A percentile compares a stretch with the other conserved stretches of the same genome.
phyloP scores from a whole-genome alignment of 2,329 filamentous ascomycete genomes.

The Claviceps sp. region DNA sequence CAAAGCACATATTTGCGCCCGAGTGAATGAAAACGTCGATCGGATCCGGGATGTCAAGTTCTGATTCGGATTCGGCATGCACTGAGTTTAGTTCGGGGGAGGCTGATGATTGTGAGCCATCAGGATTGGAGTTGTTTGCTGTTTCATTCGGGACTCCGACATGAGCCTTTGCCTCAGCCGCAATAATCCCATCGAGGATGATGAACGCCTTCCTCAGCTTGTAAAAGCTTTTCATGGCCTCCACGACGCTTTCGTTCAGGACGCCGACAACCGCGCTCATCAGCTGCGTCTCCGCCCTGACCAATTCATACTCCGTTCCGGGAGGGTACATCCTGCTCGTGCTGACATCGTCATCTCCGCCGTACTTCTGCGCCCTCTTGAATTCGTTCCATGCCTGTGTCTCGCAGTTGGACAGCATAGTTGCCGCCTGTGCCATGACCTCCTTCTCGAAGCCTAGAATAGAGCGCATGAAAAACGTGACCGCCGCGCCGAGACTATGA shows the following conservation, averaged over 20 bases:
- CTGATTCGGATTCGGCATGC: conserved; percentile 47
- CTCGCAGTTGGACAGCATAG: conserved; percentile 62
- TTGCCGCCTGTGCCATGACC: conserved; percentile 70
- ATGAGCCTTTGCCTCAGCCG: conserved; percentile 47
- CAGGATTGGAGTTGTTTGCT: conserved; percentile 9
- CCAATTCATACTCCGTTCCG: conserved; percentile 76
- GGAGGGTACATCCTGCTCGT: conserved; percentile 53
- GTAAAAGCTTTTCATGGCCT: conserved; percentile 84
- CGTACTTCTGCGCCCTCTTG: conserved; percentile 51
- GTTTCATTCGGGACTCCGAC: conserved; percentile 10
- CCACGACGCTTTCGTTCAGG: conserved; percentile 82
- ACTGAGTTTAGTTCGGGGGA: conserved; percentile 18
- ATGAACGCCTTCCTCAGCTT: conserved; percentile 82
- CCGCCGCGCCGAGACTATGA: conserved; percentile 69
- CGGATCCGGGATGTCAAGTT: conserved; percentile 52
- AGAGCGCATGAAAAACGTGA: conserved; percentile 74
- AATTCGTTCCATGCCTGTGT: conserved; percentile 62
- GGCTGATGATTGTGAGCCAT: conserved; percentile 5
- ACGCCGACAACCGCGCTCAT: conserved; percentile 84
- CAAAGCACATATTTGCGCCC: conserved; percentile 80
- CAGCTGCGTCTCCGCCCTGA: conserved; percentile 72
- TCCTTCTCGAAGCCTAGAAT: conserved; percentile 87
- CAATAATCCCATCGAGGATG: conserved; percentile 65
- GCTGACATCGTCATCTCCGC: conserved; percentile 27
- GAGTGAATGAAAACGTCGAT: conserved; percentile 84